Evolutionary conservation across 1,284 basidiomycete genomes (phyloP).

Genomic region (Pseudozyma sp.): DNA sequence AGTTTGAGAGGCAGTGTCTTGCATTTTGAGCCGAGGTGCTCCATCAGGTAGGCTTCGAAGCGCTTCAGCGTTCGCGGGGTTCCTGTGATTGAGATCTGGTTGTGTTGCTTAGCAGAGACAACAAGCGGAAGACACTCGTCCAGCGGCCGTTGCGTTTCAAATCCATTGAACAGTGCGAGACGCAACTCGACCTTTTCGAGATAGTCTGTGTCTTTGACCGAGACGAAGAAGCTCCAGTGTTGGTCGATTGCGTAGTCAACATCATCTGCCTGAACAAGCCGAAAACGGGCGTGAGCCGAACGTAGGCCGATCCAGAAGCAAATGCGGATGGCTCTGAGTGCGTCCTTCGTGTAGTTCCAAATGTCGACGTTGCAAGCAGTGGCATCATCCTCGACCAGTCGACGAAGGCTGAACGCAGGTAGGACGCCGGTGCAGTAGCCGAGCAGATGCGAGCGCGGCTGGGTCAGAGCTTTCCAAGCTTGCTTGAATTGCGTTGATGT

Average conservation of each 20-base stretch:
- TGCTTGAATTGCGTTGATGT: neutral
- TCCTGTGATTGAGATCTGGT: slow-evolving; percentile 36
- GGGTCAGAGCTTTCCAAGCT: slow-evolving; percentile 23
- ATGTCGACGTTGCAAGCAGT: slow-evolving; percentile 5
- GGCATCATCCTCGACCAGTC: slow-evolving; percentile 3
- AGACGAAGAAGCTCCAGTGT: slow-evolving; percentile 34
- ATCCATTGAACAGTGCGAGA: slow-evolving; percentile 17
- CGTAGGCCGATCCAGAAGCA: slow-evolving; percentile 47
- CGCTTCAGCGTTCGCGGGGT: slow-evolving; percentile 18
- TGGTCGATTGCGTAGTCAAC: neutral
- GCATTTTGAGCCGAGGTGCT: slow-evolving; percentile 5
- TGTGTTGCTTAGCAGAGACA: slow-evolving; percentile 22
- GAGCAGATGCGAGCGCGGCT: slow-evolving; percentile 26
- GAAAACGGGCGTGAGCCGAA: slow-evolving; percentile 21
- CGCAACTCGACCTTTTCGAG: slow-evolving; percentile 10
- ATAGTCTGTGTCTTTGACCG: slow-evolving; percentile 10
- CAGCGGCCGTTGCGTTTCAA: slow-evolving; percentile 20
- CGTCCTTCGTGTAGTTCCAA: slow-evolving; percentile 25
- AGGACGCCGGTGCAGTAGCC: slow-evolving; percentile 46
- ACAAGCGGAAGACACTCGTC: slow-evolving; percentile 12
- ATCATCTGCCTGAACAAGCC: slow-evolving; percentile 6
- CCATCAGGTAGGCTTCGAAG: slow-evolving; percentile 15
- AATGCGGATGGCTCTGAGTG: slow-evolving; percentile 30
- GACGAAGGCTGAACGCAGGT: slow-evolving; percentile 26
- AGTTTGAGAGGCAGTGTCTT: slow-evolving; percentile 24